These are phyloP conservation scores for Lasiodiplodia hormozganensis DNA, from an alignment of 2,329 filamentous ascomycete genomes.

Conservation along the genomic window DNA sequence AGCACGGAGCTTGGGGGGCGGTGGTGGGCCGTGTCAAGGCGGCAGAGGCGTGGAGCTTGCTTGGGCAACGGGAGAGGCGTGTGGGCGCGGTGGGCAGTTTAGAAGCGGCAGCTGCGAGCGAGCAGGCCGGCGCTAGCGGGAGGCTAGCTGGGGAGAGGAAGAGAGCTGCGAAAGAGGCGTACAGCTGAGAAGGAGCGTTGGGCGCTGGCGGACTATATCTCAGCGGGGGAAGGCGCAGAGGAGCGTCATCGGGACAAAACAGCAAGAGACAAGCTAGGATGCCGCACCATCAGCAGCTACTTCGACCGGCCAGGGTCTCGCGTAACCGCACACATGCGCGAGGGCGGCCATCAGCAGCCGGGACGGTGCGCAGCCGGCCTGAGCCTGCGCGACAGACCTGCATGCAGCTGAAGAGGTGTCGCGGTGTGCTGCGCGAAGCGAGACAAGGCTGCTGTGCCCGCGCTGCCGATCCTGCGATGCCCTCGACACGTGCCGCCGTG, in stretches of 20 bases:
- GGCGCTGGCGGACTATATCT: conserved; percentile 17
- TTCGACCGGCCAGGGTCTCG: conserved; percentile 20
- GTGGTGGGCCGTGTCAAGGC: neutral
- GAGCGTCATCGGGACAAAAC: conserved; percentile 26
- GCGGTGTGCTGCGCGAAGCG: conserved; percentile 16
- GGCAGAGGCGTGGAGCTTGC: neutral
- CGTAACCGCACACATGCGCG: conserved; percentile 3
- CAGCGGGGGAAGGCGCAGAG: conserved; percentile 25
- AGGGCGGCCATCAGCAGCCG: conserved; percentile 2
- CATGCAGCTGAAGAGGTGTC: conserved; percentile 26
- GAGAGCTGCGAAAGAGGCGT: neutral
- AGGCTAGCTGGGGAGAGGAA: conserved; percentile 1
- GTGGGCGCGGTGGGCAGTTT: neutral
- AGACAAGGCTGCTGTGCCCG: conserved; percentile 21
- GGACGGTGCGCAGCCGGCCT: conserved; percentile 5
- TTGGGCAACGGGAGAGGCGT: neutral
- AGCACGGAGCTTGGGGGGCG: conserved; percentile 3
- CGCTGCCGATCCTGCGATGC: conserved; percentile 15
- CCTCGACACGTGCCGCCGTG: conserved; percentile 16
- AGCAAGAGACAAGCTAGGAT: conserved; percentile 8
- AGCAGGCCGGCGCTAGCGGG: conserved; percentile 1
- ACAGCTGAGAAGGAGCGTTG: neutral
- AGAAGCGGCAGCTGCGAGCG: conserved; percentile 14
- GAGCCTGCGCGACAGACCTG: conserved; percentile 20
- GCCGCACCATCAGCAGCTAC: conserved; percentile 11